These are phyloP conservation scores for Metschnikowia baotianmanensis DNA, from an alignment of 805 yeast species.

Conservation along the genomic window DNA sequence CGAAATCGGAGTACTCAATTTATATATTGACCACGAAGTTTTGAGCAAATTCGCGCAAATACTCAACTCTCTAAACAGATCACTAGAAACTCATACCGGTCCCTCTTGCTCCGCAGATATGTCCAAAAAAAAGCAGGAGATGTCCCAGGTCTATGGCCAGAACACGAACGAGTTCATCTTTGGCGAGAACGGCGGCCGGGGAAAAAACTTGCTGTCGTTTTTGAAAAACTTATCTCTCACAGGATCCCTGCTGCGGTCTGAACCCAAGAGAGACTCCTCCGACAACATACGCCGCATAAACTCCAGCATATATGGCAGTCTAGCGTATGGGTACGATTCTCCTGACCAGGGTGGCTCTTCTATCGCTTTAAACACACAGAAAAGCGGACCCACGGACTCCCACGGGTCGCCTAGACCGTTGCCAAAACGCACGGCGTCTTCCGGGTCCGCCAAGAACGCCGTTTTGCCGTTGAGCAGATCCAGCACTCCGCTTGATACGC, in stretches of 20 bases:
- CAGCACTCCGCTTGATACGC: neutral
- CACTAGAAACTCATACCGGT: no score
- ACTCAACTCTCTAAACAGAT: no score
- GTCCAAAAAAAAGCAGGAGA: conserved; percentile 44
- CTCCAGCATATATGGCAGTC: conserved; percentile 39
- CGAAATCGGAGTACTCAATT: no score
- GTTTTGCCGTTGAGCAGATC: neutral
- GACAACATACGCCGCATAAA: conserved; percentile 29
- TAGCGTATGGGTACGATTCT: conserved; percentile 26
- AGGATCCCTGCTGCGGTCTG: conserved; percentile 21
- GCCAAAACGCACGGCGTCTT: conserved; percentile 2
- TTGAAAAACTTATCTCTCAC: conserved; percentile 44
- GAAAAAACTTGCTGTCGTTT: conserved; percentile 54
- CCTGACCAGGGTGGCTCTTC: conserved; percentile 18
- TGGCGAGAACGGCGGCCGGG: conserved; percentile 67
- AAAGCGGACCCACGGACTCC: neutral
- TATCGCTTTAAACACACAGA: neutral
- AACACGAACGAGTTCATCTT: conserved; percentile 58
- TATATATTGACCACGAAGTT: no score
- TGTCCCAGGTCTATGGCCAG: conserved; percentile 41
- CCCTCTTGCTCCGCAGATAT: conserved; percentile 16
- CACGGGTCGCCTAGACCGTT: neutral
- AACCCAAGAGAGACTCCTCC: conserved; percentile 8
- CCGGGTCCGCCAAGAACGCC: conserved; percentile 4
- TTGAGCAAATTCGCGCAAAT: no score